phyloP scores from a whole-genome alignment of 2,329 filamentous ascomycete genomes.

The Hysterium pulicare region DNA sequence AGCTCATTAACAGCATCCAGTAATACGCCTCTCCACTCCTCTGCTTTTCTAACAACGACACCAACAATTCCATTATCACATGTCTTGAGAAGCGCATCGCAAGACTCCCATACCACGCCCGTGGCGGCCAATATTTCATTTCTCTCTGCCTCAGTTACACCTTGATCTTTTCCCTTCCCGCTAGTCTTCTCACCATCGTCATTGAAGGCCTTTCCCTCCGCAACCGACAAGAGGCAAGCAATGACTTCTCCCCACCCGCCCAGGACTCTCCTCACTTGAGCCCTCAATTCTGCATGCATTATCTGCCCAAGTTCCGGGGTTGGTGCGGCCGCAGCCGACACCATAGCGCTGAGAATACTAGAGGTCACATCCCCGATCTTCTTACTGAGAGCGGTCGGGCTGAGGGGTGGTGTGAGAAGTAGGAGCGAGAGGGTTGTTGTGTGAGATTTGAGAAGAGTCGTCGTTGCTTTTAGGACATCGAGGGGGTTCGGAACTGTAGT shows the following conservation, averaged over 20 bases:
- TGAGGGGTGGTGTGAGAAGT: conserved; percentile 82
- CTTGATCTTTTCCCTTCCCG: conserved; percentile 27
- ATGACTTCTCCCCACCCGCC: conserved; percentile 62
- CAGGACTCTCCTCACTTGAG: conserved; percentile 58
- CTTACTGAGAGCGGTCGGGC: conserved; percentile 67
- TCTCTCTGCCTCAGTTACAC: conserved; percentile 21
- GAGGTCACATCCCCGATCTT: conserved; percentile 70
- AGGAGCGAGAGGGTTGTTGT: conserved; percentile 84
- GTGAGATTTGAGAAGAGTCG: conserved; percentile 74
- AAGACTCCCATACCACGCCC: conserved; percentile 78
- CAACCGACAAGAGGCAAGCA: conserved; percentile 57
- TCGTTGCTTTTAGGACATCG: conserved; percentile 66
- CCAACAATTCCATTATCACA: conserved; percentile 66
- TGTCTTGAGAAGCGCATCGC: conserved; percentile 67
- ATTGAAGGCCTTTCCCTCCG: conserved; percentile 40
- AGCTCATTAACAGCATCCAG: conserved; percentile 82
- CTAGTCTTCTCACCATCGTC: conserved; percentile 34
- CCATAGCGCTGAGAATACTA: conserved; percentile 69
- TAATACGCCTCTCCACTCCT: conserved; percentile 70
- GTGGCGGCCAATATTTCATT: conserved; percentile 60
- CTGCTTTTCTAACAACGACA: conserved; percentile 66
- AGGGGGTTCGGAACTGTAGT: conserved; percentile 47
- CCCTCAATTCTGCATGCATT: conserved; percentile 62
- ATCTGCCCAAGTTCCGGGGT: conserved; percentile 31
- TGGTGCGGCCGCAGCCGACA: conserved; percentile 40